Conservation (phyloP, 1,284 basidiomycete species). For the Irpex sp. region DNA sequence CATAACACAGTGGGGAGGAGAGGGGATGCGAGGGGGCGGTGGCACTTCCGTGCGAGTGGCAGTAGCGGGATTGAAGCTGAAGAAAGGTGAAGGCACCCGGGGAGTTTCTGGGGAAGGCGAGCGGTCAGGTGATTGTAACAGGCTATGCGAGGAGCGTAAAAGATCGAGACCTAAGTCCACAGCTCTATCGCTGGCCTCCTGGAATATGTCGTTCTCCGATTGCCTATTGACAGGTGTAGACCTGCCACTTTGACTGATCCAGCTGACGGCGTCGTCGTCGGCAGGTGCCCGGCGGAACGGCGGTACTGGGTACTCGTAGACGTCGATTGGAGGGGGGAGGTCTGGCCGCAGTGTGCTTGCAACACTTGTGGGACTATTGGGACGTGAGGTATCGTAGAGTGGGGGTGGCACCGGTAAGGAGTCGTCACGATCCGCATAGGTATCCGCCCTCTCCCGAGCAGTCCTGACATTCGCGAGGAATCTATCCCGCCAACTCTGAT, state of each 20-base stretch:
- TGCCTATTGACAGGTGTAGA: not conserved
- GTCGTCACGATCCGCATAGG: not conserved
- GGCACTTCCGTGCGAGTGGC: not conserved
- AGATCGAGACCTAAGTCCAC: slow-evolving; percentile 10
- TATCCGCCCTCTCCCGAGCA: not conserved
- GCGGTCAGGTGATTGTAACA: not conserved
- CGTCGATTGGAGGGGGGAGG: not conserved
- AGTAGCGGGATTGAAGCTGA: not conserved
- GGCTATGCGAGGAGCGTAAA: slow-evolving; percentile 3
- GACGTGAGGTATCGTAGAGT: not conserved
- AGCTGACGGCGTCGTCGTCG: not conserved
- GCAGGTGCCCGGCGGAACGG: not conserved
- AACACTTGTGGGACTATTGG: not conserved
- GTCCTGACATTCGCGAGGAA: not conserved
- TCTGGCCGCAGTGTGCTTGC: not conserved
- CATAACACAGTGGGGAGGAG: not conserved
- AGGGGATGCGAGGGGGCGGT: not conserved
- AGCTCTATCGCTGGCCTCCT: slow-evolving; percentile 12
- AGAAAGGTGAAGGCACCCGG: not conserved
- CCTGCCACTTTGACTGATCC: not conserved
- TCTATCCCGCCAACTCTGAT: not conserved
- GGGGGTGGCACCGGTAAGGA: not conserved
- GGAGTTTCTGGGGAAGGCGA: not conserved
- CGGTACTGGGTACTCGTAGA: not conserved
- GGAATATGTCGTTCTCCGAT: slow-evolving; percentile 2